phyloP scores from a whole-genome alignment of 345 rosid genomes.

The Eucalyptus curtisii region DNA sequence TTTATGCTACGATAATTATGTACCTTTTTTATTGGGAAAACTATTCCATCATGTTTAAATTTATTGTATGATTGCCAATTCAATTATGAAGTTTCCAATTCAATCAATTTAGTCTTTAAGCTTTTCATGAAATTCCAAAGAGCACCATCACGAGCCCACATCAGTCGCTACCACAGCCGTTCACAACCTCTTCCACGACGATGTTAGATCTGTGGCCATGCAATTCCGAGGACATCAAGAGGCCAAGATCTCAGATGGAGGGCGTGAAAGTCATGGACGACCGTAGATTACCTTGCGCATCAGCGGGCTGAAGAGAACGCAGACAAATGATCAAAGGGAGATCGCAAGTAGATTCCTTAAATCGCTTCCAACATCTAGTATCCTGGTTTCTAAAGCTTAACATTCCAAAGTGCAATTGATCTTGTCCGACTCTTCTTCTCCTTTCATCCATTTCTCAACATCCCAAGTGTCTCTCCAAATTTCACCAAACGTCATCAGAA shows the following conservation, averaged over 20 bases:
- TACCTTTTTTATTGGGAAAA: background rate
- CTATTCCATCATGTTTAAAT: background rate
- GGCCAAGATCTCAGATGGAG: background rate
- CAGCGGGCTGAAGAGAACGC: background rate
- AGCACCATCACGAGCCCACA: too few species aligned
- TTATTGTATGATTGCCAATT: accelerated
- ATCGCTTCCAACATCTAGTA: background rate
- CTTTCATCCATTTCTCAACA: background rate
- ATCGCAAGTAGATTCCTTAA: background rate
- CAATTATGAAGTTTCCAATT: background rate
- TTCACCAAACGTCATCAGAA: background rate
- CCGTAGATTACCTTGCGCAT: background rate
- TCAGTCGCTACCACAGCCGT: background rate
- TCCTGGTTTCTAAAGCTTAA: background rate
- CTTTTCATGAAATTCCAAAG: background rate
- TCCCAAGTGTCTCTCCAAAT: background rate
- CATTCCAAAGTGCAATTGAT: background rate
- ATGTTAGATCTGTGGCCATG: background rate
- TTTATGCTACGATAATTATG: too few species aligned
- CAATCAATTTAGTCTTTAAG: background rate
- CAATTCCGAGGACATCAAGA: background rate
- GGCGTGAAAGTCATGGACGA: background rate
- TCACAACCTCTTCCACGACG: background rate
- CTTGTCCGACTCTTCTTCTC: background rate
- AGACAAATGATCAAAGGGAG: background rate